A percentile compares a stretch with the other conserved stretches of the same genome.
Conservation (phyloP, 2,329 filamentous ascomycete species). For the Fusarium sp. region DNA sequence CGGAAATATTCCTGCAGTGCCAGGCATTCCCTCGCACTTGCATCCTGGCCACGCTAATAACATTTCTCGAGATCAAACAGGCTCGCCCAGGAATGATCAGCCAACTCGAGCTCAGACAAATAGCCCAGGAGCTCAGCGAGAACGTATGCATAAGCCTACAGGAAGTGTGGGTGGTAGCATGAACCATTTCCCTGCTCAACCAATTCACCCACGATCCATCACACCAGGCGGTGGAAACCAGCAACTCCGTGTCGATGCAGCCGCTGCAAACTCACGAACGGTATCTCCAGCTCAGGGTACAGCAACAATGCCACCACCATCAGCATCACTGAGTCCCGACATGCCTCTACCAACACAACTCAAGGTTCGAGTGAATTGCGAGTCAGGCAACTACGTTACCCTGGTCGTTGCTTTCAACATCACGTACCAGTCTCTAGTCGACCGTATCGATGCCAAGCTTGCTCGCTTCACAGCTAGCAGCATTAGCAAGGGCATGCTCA, state of each 20-base stretch:
- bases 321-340: conserved; percentile 57
- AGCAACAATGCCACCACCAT: conserved; percentile 41
- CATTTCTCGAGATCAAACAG: conserved; percentile 83
- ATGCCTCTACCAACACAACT: conserved; percentile 76
- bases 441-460: conserved; percentile 95
- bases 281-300: conserved; percentile 61
- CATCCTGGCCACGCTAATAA: conserved; percentile 69
- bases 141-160: conserved; percentile 63
- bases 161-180: conserved; percentile 63
- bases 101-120: conserved; percentile 76
- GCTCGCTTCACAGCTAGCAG: conserved; percentile 86
- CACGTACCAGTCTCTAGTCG: conserved; percentile 90
- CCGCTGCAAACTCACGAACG: conserved; percentile 55
- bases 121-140: conserved; percentile 75
- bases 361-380: conserved; percentile 95
- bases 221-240: conserved; percentile 54
- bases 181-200: conserved; percentile 67
- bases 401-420: conserved; percentile 98
- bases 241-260: conserved; percentile 54
- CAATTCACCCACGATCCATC: conserved; percentile 62
- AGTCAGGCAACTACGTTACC: conserved; percentile 86
- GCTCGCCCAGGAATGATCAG: conserved; percentile 77
- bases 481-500: conserved; percentile 83
- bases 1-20: conserved; percentile 74
- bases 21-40: conserved; percentile 79